phyloP scores from a whole-genome alignment of 139 green algal genomes.

The Chlamydomonas sp. region DNA sequence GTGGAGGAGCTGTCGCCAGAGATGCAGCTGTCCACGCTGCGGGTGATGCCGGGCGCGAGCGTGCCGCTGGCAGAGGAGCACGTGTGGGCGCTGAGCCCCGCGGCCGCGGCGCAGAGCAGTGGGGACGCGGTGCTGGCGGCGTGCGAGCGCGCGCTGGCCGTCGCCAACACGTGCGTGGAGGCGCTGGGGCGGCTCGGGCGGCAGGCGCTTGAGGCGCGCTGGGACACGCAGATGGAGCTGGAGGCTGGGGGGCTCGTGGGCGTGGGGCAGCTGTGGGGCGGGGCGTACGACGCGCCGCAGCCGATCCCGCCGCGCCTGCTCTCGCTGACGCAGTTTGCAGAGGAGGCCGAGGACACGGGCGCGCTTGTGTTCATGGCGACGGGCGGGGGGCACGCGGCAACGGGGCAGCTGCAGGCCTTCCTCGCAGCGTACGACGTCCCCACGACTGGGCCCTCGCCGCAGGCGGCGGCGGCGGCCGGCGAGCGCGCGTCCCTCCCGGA shows the following conservation, averaged over 20 bases:
- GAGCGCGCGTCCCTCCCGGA: not conserved
- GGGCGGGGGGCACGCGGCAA: not conserved
- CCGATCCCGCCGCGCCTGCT: conserved; percentile 7
- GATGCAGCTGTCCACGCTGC: conserved; percentile 9
- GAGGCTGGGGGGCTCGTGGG: conserved; percentile 20
- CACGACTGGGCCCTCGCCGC: not conserved
- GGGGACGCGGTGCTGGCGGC: conserved; percentile 14
- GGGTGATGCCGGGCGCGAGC: not conserved
- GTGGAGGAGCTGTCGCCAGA: conserved; percentile 22
- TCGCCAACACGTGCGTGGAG: conserved; percentile 4
- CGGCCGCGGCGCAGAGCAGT: conserved; percentile 5
- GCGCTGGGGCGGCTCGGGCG: conserved; percentile 6
- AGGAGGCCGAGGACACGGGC: conserved; percentile 4
- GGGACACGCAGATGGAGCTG: conserved; percentile 26
- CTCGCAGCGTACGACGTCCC: not conserved
- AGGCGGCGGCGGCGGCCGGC: not conserved
- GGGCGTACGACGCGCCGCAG: not conserved
- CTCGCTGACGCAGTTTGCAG: conserved; percentile 9
- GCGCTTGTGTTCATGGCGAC: conserved; percentile 14
- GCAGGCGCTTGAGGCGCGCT: conserved; percentile 9
- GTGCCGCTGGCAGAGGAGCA: conserved; percentile 7
- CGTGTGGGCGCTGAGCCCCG: conserved; percentile 18
- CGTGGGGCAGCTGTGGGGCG: conserved; percentile 11
- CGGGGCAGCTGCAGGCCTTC: not conserved
- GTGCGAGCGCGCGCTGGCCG: conserved; percentile 10